Evolutionary conservation across 495 filamentous ascomycete species (phyloP).

Genomic region (Xylaria nigripes): DNA sequence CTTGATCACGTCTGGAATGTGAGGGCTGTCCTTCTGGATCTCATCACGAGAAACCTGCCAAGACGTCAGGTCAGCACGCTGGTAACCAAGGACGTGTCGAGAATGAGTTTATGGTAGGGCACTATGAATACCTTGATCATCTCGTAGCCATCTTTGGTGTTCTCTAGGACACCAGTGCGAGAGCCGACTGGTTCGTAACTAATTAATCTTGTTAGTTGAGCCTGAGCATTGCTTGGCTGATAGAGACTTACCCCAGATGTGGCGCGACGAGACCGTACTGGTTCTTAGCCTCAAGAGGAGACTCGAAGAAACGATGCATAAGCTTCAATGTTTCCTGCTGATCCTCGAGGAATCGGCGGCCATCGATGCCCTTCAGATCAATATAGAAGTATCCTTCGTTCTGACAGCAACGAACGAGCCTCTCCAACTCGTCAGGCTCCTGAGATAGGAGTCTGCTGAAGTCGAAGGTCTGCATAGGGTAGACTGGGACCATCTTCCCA

Average conservation of each 20-base stretch:
- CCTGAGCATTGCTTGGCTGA: slow-evolving; percentile 6
- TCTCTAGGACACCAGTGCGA: slow-evolving; percentile 39
- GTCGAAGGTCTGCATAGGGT: slow-evolving; percentile 41
- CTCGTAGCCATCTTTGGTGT: slow-evolving; percentile 48
- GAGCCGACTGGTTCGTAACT: slow-evolving; percentile 45
- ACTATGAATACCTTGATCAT: slow-evolving; percentile 46
- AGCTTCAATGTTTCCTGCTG: slow-evolving; percentile 41
- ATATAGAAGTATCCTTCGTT: slow-evolving; percentile 50
- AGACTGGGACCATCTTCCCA: slow-evolving; percentile 45
- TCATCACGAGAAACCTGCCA: slow-evolving; percentile 35
- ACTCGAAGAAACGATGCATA: slow-evolving; percentile 45
- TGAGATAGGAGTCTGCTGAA: slow-evolving; percentile 41
- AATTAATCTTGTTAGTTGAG: slow-evolving; percentile 5
- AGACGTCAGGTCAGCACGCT: not conserved
- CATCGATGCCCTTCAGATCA: slow-evolving; percentile 42
- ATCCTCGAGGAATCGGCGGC: slow-evolving; percentile 39
- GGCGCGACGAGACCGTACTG: slow-evolving; percentile 40
- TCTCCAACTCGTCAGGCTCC: slow-evolving; percentile 41
- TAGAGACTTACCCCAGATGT: slow-evolving; percentile 30
- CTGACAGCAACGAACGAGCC: slow-evolving; percentile 40
- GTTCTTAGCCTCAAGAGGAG: slow-evolving; percentile 42
- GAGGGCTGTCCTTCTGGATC: slow-evolving; percentile 38
- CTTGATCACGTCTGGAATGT: slow-evolving; percentile 40
- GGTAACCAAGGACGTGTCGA: not conserved
- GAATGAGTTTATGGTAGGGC: not conserved